Conservation (phyloP, 106 monocot genomes). For the Ottelia alismoides region DNA sequence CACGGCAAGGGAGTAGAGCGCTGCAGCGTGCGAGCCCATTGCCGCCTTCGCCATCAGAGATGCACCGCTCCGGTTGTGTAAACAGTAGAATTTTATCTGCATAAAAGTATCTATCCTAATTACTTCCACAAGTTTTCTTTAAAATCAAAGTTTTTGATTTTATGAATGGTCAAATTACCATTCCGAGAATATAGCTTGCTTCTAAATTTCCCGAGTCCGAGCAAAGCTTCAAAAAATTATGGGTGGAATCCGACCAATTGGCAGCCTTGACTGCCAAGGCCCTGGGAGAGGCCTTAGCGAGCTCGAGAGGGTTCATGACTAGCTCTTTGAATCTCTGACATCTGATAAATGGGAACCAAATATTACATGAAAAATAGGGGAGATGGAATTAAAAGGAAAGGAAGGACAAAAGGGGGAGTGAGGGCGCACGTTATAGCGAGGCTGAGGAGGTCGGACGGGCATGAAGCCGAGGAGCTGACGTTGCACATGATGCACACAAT, state of each 20-base stretch:
- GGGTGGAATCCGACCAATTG: slow-evolving; percentile 29
- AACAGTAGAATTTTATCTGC: slow-evolving; percentile 45
- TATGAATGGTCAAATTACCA: slow-evolving; percentile 13
- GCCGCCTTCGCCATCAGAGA: slow-evolving; percentile 36
- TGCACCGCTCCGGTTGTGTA: slow-evolving; percentile 19
- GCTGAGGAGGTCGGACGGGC: slow-evolving; percentile 16
- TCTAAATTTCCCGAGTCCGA: slow-evolving; percentile 37
- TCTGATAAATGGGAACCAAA: slow-evolving; percentile 5
- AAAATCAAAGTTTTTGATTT: no score
- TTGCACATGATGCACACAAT: slow-evolving; percentile 14
- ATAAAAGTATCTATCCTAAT: neutral
- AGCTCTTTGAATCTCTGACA: slow-evolving; percentile 31
- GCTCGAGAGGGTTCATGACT: slow-evolving; percentile 16
- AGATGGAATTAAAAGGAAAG: neutral
- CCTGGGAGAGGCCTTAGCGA: slow-evolving; percentile 18
- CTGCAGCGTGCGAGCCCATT: slow-evolving; percentile 24
- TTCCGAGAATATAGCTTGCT: slow-evolving; percentile 34
- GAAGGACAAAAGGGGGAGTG: neutral
- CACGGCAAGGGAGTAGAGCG: slow-evolving; percentile 37
- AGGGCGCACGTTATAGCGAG: slow-evolving; percentile 9
- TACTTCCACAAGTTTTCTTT: neutral
- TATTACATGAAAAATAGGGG: neutral
- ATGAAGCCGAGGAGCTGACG: slow-evolving; percentile 8
- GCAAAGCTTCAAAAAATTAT: slow-evolving; percentile 32
- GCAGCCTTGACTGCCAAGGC: slow-evolving; percentile 16